A percentile compares a stretch with the other conserved stretches of the same genome.
phyloP scores from a whole-genome alignment of 306 rosid species.

The Cercis canadensis region DNA sequence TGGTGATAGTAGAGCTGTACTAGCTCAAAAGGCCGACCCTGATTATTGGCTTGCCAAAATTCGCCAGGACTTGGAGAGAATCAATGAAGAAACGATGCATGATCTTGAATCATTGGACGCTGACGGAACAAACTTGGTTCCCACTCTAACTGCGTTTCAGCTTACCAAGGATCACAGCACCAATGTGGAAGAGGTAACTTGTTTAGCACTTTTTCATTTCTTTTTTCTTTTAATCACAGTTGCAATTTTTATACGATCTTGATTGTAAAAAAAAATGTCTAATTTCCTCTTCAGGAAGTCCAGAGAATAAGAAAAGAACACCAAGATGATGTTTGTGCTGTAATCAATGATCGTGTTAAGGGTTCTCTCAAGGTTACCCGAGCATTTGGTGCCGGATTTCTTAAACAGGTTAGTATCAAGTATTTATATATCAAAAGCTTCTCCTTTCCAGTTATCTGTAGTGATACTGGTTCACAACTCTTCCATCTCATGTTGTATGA shows the following conservation, averaged over 20 bases:
- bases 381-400: conserved; percentile 97
- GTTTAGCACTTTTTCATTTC: conserved; percentile 11
- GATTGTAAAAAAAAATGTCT: conserved; percentile 9
- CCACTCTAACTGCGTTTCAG: conserved; percentile 71
- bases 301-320: conserved; percentile 77
- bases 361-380: conserved; percentile 96
- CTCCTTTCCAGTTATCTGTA: conserved; percentile 20
- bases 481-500: not conserved
- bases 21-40: conserved; percentile 91
- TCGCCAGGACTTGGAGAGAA: conserved; percentile 88
- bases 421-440: not conserved
- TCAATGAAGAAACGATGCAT: conserved; percentile 87
- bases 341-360: conserved; percentile 90
- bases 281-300: conserved; percentile 69
- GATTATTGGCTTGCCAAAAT: conserved; percentile 94
- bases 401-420: conserved; percentile 75
- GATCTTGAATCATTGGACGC: conserved; percentile 83
- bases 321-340: conserved; percentile 82
- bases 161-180: conserved; percentile 94
- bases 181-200: conserved; percentile 67
- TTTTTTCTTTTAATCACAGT: not conserved
- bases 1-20: conserved; percentile 90
- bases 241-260: conserved; percentile 28
- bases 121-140: conserved; percentile 54
- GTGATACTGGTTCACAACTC: not conserved